Evolutionary conservation across 352 stramenopile species (phyloP).

Genomic region (Globisporangium lucens): DNA sequence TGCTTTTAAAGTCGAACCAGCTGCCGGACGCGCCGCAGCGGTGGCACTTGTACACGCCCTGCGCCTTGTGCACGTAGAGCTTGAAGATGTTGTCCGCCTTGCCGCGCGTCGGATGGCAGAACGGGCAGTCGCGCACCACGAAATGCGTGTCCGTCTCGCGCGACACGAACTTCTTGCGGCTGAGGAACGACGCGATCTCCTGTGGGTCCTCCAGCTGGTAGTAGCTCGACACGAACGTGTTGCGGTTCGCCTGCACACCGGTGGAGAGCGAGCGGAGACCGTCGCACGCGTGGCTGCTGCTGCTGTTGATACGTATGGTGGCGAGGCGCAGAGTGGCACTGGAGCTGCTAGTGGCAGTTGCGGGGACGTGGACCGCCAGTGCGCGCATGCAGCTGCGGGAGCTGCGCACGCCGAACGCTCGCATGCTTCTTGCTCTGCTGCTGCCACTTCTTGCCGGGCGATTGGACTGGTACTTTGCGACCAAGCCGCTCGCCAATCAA

Average conservation of each 20-base stretch:
- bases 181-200: slow-evolving; percentile 66
- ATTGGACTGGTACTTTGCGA: slow-evolving; percentile 7
- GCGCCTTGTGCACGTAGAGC: slow-evolving; percentile 86
- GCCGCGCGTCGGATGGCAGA: slow-evolving; percentile 81
- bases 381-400: slow-evolving; percentile 18
- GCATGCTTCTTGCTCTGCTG: slow-evolving; percentile 13
- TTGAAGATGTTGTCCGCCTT: slow-evolving; percentile 89
- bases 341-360: not conserved
- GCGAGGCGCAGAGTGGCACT: not conserved
- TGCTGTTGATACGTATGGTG: slow-evolving; percentile 2
- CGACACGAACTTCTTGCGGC: slow-evolving; percentile 62
- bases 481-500: slow-evolving; percentile 12
- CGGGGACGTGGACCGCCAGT: not conserved
- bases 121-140: slow-evolving; percentile 82
- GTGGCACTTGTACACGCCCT: slow-evolving; percentile 90
- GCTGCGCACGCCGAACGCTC: slow-evolving; percentile 22
- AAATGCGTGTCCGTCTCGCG: slow-evolving; percentile 79
- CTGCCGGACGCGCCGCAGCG: slow-evolving; percentile 80
- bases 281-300: slow-evolving; percentile 4
- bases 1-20: slow-evolving; percentile 90
- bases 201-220: slow-evolving; percentile 64
- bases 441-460: not conserved
- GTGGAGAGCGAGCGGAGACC: slow-evolving; percentile 22
- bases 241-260: slow-evolving; percentile 19
- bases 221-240: slow-evolving; percentile 79